Evolutionary conservation across 345 rosid species (phyloP), one percentile per base, ranked within the genome.

Genomic region (Jatropha curcas): DNA sequence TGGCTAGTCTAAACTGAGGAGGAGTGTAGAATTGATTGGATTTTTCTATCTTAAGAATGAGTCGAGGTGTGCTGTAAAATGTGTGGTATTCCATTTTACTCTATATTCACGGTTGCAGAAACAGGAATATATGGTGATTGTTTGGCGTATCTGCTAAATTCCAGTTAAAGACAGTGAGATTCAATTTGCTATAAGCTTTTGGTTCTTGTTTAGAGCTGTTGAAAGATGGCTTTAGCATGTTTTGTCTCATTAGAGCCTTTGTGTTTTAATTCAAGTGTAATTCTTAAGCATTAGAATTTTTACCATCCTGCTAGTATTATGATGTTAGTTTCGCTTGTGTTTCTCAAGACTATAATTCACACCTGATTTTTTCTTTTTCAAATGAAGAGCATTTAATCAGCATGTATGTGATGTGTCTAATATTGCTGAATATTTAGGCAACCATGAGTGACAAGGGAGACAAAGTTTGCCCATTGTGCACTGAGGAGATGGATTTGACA

Each of bases 401-500:
- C 3, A 11, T 61, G 46, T 8, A 11, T 61, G 46, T 20, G 30
- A 50, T 50, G 17, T 50, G 19, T 67, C 14, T 20, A 1, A 20
- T 31, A 12, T 67, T 58, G 43, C n/a, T 70, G 41, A 70, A 69
- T 41, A 28, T 57, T 65, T 46, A 57, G 91, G 87, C 77, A 74
- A 88, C 70, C 80, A 93, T 93, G 98, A 87, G 88, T 79, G 97
- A 86, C 45, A 80, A 85, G 65, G 92, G 97, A 72, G 97, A 93
- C 68, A 93, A 82, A 86, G 83, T 87, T 25, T 93, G 96, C 67
- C 98, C 97, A 25, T 86, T 93, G 78, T 93, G 98, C 45, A 89
- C 97, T 0, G 94, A 93, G 78, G 97, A 90, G 86, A 93, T 92
- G 98, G 97, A 91, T 78, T 74, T 90, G 76, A 91, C 98, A 60